Evolutionary conservation across 257 asterid genomes (phyloP).

Genomic region (Rubia yunnanensis): DNA sequence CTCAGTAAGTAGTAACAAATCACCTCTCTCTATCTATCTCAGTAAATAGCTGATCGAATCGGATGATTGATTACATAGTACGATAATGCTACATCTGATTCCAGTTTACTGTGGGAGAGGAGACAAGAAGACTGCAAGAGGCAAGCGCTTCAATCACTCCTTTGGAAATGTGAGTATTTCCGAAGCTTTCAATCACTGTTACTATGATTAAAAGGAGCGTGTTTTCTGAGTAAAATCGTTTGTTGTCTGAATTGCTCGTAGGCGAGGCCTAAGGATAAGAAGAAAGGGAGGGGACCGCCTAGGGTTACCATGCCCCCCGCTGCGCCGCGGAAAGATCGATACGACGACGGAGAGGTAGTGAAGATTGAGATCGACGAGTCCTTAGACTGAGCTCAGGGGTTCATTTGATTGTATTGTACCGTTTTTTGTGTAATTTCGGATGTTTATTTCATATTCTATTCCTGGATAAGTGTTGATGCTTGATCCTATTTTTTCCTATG

Average conservation of each 20-base stretch:
- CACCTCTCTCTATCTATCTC: background rate
- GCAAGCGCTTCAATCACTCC: conserved; percentile 92
- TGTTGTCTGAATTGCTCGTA: conserved; percentile 14
- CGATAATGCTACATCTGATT: background rate
- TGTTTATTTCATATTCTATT: background rate
- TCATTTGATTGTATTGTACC: conserved; percentile 8
- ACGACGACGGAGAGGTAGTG: conserved; percentile 70
- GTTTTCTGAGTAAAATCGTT: background rate
- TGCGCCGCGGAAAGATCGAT: conserved; percentile 82
- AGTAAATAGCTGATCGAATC: background rate
- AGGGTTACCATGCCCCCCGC: conserved; percentile 82
- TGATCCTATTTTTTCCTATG: too few relatives aligned
- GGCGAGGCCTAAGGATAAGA: conserved; percentile 89
- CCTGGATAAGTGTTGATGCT: background rate
- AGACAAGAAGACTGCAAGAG: conserved; percentile 87
- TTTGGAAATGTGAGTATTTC: conserved; percentile 67
- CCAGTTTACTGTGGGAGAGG: conserved; percentile 96
- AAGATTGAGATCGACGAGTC: conserved; percentile 73
- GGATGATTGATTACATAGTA: background rate
- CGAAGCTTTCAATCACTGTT: background rate
- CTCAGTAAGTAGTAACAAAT: conserved; percentile 35
- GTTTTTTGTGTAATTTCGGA: conserved; percentile 4
- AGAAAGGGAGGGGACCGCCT: conserved; percentile 96
- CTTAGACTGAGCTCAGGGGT: conserved; percentile 13
- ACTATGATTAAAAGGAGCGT: background rate